Base-by-base conservation (phyloP, 257 asterid genomes). In the Buddleja alternifolia region DNA sequence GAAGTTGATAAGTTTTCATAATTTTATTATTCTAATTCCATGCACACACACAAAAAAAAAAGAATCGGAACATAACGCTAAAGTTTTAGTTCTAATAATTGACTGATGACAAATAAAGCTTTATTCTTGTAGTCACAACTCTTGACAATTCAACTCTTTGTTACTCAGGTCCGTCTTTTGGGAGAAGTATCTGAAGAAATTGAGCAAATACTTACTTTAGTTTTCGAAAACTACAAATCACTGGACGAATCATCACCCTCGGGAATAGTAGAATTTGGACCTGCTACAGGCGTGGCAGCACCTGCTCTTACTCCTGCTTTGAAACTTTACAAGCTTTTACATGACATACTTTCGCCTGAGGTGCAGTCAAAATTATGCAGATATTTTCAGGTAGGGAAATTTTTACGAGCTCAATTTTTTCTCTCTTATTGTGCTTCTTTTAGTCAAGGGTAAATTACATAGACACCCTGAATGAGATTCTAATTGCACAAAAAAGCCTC, bases 141-240 rank as follows among this genome's bases (percentile, higher is more conserved):
- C 70, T 34, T 66, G 60, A 66, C 63, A 52, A 11, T 21, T 52
- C 61, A 64, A 42, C 72, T 72, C 10, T 39, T 71, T 41, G n/a
- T 63, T 45, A 40, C 59, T 65, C 88, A 90, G 99, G 92, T 75
- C 64, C 97, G 99, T 60, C 84, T 93, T 46, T 65, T 86, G 72
- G 99, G 96, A 44, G 97, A 93, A 78, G 89, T 93, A 56, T 84
- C 88, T 17, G 97, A 90, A 17, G 88, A 90, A 69, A 82, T 88
- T 25, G 96, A 89, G 81, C 88, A 84, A 81, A 81, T 85, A 52
- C 80, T 87, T 50, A 86, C 88, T 16, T 61, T 87, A 56, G 95
- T 69, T n/a, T 87, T 93, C 34, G 96, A 88, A 81, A 93, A 90
- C 63, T 90, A 90, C 73, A 93, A 93, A 75, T 88, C 99, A 50